Conservation (phyloP, 371 early-diverging fungal genomes). For the Lichtheimia ramosa region DNA sequence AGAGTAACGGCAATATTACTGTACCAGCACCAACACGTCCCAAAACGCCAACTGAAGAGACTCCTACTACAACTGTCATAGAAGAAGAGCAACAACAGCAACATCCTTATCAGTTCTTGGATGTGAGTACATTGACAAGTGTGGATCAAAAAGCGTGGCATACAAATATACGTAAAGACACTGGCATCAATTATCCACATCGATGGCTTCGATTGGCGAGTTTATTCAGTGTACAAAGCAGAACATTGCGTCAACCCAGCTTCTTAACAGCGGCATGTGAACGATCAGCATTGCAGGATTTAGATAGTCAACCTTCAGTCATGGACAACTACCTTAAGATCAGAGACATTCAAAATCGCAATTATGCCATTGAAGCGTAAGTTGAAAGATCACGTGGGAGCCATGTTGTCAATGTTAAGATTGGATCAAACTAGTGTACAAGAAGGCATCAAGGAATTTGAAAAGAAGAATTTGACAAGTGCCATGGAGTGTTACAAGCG, state of each 20-base stretch:
- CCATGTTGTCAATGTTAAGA: not conserved
- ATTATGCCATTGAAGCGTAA: slow-evolving; percentile 48
- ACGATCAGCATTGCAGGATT: slow-evolving; percentile 12
- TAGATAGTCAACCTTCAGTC: not conserved
- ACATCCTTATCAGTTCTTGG: slow-evolving; percentile 16
- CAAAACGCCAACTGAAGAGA: not conserved
- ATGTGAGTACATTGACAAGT: slow-evolving; percentile 15
- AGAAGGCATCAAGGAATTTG: slow-evolving; percentile 36
- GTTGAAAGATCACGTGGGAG: slow-evolving; percentile 7
- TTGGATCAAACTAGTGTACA: slow-evolving; percentile 22
- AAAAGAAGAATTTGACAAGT: slow-evolving; percentile 26
- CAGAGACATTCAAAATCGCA: slow-evolving; percentile 44
- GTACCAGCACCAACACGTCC: not conserved
- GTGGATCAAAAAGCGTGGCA: slow-evolving; percentile 34
- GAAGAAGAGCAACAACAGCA: not conserved
- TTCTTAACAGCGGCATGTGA: slow-evolving; percentile 15
- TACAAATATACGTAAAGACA: slow-evolving; percentile 31
- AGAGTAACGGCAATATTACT: not conserved
- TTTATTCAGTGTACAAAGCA: slow-evolving; percentile 42
- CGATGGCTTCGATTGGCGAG: slow-evolving; percentile 44
- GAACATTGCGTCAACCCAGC: slow-evolving; percentile 26
- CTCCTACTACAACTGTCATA: not conserved
- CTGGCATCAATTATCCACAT: slow-evolving; percentile 41
- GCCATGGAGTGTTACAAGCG: slow-evolving; percentile 47
- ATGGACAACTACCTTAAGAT: slow-evolving; percentile 41